Evolutionary conservation across 1,284 basidiomycete genomes (phyloP).

Genomic region (Coriolopsis trogii): DNA sequence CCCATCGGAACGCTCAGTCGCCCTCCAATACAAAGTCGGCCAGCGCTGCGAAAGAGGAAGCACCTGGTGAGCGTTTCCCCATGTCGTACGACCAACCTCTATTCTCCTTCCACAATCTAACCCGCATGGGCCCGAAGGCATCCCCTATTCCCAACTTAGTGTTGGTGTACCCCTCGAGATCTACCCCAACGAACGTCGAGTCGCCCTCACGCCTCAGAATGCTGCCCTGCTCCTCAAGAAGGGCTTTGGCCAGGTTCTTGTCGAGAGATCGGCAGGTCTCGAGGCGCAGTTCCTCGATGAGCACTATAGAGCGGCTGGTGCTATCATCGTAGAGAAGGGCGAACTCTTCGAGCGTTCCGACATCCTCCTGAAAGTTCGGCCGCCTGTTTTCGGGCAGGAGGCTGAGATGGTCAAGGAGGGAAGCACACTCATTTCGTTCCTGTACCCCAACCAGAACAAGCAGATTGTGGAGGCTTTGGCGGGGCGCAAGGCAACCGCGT

Average conservation of each 20-base stretch:
- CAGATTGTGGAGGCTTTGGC: slow-evolving; percentile 68
- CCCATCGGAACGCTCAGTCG: slow-evolving; percentile 26
- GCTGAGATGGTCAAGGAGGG: slow-evolving; percentile 63
- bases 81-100: slow-evolving; percentile 6
- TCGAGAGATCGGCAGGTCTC: slow-evolving; percentile 72
- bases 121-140: slow-evolving; percentile 43
- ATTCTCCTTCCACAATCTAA: slow-evolving; percentile 2
- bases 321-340: slow-evolving; percentile 66
- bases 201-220: slow-evolving; percentile 80
- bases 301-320: slow-evolving; percentile 78
- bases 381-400: slow-evolving; percentile 67
- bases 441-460: slow-evolving; percentile 83
- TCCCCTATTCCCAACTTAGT: slow-evolving; percentile 73
- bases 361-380: slow-evolving; percentile 82
- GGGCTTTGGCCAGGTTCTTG: slow-evolving; percentile 71
- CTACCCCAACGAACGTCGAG: slow-evolving; percentile 76
- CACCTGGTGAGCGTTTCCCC: slow-evolving; percentile 23
- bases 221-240: slow-evolving; percentile 76
- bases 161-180: slow-evolving; percentile 79
- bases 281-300: slow-evolving; percentile 80
- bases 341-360: slow-evolving; percentile 67
- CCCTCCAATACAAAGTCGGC: slow-evolving; percentile 16
- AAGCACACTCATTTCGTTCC: slow-evolving; percentile 80
- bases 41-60: slow-evolving; percentile 22
- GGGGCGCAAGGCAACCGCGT: slow-evolving; percentile 64